Base-by-base conservation (phyloP, 2,329 filamentous ascomycete species). In the Sarocladium oryzae region DNA sequence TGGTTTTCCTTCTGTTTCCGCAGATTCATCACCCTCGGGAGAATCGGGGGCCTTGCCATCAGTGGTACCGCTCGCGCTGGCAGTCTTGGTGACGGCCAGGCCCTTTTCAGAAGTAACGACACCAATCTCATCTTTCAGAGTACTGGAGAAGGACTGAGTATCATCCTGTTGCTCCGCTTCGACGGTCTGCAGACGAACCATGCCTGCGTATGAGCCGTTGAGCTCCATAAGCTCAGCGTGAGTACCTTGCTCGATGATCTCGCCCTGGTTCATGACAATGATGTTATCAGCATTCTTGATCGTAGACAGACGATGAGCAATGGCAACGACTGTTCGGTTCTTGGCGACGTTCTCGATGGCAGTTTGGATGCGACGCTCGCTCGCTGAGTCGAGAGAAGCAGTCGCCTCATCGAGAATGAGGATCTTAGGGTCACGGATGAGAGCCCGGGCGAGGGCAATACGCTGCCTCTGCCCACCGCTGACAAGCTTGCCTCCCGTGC, bases 281-380 rank as follows among this genome's bases (percentile, higher is more conserved):
- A 88, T 87, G 54, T 81, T 78, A 57, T 88, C 81, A 0, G 84
- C 84, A 50, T 81, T 75, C 58, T 75, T 77, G 55, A 84, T 80
- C 0, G 81, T 84, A 0, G 77, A 80, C 2, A 84, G 65, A 2
- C 81, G 70, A 61, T 84, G 81, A 0, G 84, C 83, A 55, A 88
- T 84, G 15, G 82, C 74, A 51, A 88, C 79, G 0, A 84, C 82
- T 0, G 84, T 87, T 21, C 84, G 72, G 50, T 76, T 74, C 51
- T 73, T 69, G 2, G 71, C 60, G 55, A 77, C 65, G 50, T 63
- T 57, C 57, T 74, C 69, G 15, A 81, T 66, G 4, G 71, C 72
- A 28, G 60, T 61, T 57, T 81, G 75, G 38, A 84, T 81, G 4
- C 73, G 69, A 40, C 68, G 69, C 58, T 84, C 81, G 43, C 74